Evolutionary conservation across 1,139 yeast genomes (phyloP).

Genomic region (Lizanozyma gosingica): DNA sequence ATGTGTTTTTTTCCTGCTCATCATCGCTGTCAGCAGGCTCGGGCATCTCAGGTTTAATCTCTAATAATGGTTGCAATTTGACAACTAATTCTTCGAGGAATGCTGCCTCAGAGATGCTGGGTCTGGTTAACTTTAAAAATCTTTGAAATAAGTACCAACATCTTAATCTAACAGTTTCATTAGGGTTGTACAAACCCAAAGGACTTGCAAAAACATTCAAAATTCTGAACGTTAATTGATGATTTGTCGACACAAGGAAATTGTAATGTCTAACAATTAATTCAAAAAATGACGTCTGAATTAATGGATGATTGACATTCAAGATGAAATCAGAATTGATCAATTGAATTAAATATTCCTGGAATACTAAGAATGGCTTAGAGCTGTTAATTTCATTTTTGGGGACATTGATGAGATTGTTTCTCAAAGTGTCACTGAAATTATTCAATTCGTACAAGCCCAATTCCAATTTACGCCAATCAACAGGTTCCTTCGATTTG

Average conservation of each 20-base stretch:
- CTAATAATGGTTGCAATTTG: constrained; percentile 30
- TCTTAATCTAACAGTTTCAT: constrained; percentile 68
- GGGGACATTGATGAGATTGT: constrained; percentile 60
- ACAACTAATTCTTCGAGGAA: constrained; percentile 41
- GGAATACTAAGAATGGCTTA: constrained; percentile 52
- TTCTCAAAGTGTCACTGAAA: constrained; percentile 72
- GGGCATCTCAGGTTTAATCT: constrained; percentile 50
- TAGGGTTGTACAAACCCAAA: constrained; percentile 68
- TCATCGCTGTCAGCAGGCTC: constrained; percentile 22
- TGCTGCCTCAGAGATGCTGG: constrained; percentile 41
- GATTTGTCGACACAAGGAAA: constrained; percentile 43
- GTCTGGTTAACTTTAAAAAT: constrained; percentile 70
- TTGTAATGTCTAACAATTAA: constrained; percentile 71
- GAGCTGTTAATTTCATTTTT: constrained; percentile 54
- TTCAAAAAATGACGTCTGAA: constrained; percentile 78
- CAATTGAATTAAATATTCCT: constrained; percentile 56
- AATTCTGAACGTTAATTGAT: constrained; percentile 51
- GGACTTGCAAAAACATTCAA: constrained; percentile 73
- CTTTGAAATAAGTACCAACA: constrained; percentile 87
- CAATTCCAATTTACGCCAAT: constrained; percentile 81
- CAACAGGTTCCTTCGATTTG: constrained; percentile 17
- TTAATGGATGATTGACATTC: constrained; percentile 60
- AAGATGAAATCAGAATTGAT: constrained; percentile 47
- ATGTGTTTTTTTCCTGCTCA: constrained; percentile 43
- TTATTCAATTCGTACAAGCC: constrained; percentile 77